Conservation (phyloP, 768 basidiomycete species). For the Sarcomyxa edulis region DNA sequence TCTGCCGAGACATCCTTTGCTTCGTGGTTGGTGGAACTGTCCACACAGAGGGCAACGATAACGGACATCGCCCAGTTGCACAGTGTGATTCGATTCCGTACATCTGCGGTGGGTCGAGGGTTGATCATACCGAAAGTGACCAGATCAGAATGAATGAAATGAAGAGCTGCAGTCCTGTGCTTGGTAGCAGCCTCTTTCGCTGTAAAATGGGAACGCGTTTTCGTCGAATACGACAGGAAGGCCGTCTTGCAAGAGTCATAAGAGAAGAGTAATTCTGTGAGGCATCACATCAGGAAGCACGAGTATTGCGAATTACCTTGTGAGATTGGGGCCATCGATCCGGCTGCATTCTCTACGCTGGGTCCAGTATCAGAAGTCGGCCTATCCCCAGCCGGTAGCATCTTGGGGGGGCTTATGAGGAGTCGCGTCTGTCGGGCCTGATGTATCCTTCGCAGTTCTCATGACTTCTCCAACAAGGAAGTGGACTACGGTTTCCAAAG, state of each 20-base stretch:
- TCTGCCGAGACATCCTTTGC: conserved; percentile 75
- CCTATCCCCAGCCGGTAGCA: conserved; percentile 4
- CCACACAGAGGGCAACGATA: conserved; percentile 87
- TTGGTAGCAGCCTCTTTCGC: conserved; percentile 59
- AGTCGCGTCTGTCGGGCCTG: conserved; percentile 21
- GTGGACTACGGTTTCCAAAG: conserved; percentile 58
- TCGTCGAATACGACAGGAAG: conserved; percentile 75
- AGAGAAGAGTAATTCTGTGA: conserved; percentile 90
- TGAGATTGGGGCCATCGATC: conserved; percentile 15
- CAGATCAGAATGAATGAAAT: conserved; percentile 80
- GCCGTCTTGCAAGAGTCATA: conserved; percentile 89
- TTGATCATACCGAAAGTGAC: conserved; percentile 73
- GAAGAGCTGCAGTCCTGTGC: conserved; percentile 60
- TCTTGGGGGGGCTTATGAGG: conserved; percentile 11
- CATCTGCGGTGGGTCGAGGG: conserved; percentile 49
- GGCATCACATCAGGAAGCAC: conserved; percentile 85
- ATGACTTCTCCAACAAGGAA: conserved; percentile 71
- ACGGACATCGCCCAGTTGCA: conserved; percentile 90
- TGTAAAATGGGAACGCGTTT: conserved; percentile 54
- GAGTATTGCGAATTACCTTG: conserved; percentile 49
- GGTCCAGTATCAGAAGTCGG: conserved; percentile 9
- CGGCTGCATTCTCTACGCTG: conserved; percentile 9
- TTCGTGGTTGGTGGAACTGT: conserved; percentile 61
- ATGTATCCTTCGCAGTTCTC: conserved; percentile 45
- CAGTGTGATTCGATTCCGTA: conserved; percentile 52